phyloP scores from a whole-genome alignment of 2,329 filamentous ascomycete genomes.

The Aspergillus japonicus region DNA sequence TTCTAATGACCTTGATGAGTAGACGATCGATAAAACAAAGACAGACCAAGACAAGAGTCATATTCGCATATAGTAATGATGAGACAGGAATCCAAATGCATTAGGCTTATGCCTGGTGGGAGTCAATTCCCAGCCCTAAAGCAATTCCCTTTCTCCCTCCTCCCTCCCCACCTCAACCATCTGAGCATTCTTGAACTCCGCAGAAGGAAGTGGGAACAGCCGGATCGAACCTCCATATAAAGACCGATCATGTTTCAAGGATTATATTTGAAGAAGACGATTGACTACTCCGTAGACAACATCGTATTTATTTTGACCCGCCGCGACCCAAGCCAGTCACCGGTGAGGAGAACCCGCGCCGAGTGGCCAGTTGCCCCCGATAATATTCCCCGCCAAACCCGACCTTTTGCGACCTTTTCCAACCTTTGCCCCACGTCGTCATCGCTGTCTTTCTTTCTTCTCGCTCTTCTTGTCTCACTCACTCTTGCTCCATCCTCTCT shows the following conservation, averaged over 20 bases:
- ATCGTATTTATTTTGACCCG: not conserved
- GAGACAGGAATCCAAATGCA: not conserved
- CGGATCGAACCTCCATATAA: not conserved
- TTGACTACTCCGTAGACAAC: not conserved
- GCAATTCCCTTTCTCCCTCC: not conserved
- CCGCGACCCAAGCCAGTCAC: not conserved
- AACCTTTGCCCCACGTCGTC: slow-evolving; percentile 6
- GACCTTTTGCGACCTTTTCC: not conserved
- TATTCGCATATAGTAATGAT: not conserved
- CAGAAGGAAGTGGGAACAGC: not conserved
- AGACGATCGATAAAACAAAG: not conserved
- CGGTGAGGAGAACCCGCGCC: not conserved
- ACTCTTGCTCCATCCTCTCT: not conserved
- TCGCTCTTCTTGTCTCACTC: not conserved
- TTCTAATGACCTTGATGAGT: slow-evolving; percentile 4
- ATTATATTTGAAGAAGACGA: no score
- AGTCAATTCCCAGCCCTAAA: not conserved
- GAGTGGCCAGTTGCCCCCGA: not conserved
- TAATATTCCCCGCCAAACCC: not conserved
- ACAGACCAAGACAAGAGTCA: not conserved
- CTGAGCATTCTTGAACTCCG: not conserved
- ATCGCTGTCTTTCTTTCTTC: slow-evolving; percentile 9
- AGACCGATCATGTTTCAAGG: not conserved
- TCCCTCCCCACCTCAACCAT: not conserved
- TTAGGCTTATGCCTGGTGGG: not conserved